Conservation (phyloP, 106 monocot genomes). For the Platanthera guangdongensis region DNA sequence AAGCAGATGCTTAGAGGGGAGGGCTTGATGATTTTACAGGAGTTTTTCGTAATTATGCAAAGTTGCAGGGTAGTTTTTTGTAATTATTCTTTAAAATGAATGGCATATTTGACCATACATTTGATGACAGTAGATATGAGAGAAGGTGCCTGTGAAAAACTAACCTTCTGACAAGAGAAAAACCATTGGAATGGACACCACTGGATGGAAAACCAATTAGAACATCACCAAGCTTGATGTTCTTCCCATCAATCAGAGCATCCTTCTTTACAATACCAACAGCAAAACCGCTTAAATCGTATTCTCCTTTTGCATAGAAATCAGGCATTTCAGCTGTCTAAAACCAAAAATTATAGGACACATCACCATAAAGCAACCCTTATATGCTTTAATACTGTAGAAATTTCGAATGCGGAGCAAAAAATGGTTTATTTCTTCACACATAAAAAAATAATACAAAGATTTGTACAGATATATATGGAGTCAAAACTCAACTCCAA, state of each 20-base stretch:
- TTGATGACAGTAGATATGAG: not conserved
- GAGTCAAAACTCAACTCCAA: too few species aligned
- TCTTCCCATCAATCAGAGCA: constrained; percentile 76
- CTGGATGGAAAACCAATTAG: constrained; percentile 95
- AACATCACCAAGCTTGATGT: constrained; percentile 65
- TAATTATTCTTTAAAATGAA: too few species aligned
- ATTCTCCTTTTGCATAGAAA: constrained; percentile 85
- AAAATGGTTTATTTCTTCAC: too few species aligned
- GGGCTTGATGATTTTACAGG: too few species aligned
- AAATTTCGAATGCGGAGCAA: too few species aligned
- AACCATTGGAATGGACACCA: constrained; percentile 95
- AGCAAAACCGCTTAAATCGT: constrained; percentile 96
- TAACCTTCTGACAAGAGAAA: constrained; percentile 93
- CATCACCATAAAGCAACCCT: not conserved
- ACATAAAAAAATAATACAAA: too few species aligned
- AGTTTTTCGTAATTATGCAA: too few species aligned
- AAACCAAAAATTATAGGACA: not conserved
- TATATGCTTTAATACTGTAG: not conserved
- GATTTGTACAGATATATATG: too few species aligned
- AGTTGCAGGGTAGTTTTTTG: too few species aligned
- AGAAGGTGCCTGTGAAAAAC: not conserved
- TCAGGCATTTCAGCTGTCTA: constrained; percentile 99
- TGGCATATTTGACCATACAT: not conserved
- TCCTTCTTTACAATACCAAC: constrained; percentile 88
- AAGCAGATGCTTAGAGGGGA: too few species aligned